These are phyloP conservation scores for Closterium sp. DNA, from an alignment of 139 green algal species.

Conservation along the genomic window DNA sequence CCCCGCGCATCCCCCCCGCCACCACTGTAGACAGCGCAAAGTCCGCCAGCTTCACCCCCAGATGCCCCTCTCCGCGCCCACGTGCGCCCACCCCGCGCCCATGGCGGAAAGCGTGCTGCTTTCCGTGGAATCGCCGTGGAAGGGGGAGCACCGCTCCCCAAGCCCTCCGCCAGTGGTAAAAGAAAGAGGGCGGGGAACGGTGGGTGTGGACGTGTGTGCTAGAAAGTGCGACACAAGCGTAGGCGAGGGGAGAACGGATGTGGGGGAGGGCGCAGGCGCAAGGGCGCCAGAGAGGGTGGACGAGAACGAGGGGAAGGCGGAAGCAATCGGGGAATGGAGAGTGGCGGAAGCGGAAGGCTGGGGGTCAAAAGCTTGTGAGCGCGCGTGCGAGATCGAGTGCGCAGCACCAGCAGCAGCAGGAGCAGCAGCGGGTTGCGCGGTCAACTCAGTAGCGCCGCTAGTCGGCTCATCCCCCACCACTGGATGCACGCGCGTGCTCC, in stretches of 20 bases:
- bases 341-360: no score
- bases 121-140: neutral
- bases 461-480: neutral
- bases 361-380: no score
- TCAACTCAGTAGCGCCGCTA: neutral
- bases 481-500: neutral
- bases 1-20: neutral
- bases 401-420: no score
- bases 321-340: neutral
- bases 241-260: neutral
- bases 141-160: neutral
- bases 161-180: neutral
- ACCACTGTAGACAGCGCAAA: neutral
- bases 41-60: neutral
- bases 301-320: neutral
- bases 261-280: neutral
- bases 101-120: neutral
- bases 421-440: neutral
- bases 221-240: neutral
- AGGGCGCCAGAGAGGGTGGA: neutral
- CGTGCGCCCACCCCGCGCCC: neutral
- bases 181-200: neutral
- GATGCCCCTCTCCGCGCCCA: neutral
- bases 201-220: neutral
- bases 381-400: no score